Evolutionary conservation across 352 stramenopile species (phyloP), one percentile per base, ranked within the genome.

Genomic region (Pilasporangium apinafurcum): DNA sequence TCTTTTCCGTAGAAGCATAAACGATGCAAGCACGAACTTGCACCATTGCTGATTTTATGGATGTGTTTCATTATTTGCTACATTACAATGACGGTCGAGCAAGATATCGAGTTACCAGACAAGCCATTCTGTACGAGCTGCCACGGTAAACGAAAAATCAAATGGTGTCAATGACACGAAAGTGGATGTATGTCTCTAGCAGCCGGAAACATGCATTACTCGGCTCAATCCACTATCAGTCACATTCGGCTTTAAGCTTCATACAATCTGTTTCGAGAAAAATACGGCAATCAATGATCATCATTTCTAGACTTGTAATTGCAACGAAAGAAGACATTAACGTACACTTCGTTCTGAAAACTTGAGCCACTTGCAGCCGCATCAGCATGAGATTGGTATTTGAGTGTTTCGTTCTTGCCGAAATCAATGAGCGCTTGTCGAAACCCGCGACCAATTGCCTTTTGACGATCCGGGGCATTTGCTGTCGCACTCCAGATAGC

Each of bases 401-500:
- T 94, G 56, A 94, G 75, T 28, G 72, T 67, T 56, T 94, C 83
- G 48, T 90, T 91, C 73, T 92, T 92, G 61, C 69, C 73, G 46
- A 95, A 68, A 47, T 95, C 83, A 30, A 81, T 62, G 44, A 95
- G 77, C 13, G 70, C 76, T 37, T 71, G 70, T 45, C 83, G 80
- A 49, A 95, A 95, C 44, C 78, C 68, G 31, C 77, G 72, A 42
- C 83, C 83, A 43, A 95, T 87, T 26, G 69, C 71, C 48, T 81
- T 83, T 52, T 92, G 80, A 26, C 81, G 68, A 36, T 89, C 68
- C 48, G 87, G 63, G 42, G 71, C 67, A 30, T 75, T 62, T 21
- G 83, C 81, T 53, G 78, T 92, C 62, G 72, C 76, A 32, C 73
- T 96, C 96, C 96, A 99, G 37, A 99, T 85, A 34, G 94, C 86